Conservation (phyloP, 495 filamentous ascomycete genomes). For the Penicillium mononematosum region DNA sequence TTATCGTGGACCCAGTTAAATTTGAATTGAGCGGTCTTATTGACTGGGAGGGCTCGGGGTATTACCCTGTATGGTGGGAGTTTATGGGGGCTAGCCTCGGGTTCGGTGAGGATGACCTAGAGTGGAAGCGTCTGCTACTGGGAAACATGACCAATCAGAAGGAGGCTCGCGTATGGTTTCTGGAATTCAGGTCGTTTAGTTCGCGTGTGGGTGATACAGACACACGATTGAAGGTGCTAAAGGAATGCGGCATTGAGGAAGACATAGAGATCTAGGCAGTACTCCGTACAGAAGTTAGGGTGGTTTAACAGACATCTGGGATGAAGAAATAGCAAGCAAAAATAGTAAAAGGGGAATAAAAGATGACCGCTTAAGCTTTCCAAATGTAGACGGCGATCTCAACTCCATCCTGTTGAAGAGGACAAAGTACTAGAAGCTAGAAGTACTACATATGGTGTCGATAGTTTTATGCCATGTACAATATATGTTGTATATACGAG, state of each 20-base stretch:
- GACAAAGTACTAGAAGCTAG: not conserved
- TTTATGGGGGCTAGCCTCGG: slow-evolving; percentile 18
- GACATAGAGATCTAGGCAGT: not conserved
- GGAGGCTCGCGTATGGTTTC: not conserved
- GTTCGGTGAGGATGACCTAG: slow-evolving; percentile 15
- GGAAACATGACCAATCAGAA: slow-evolving; percentile 28
- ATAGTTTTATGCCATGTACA: too few species aligned
- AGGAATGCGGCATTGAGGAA: not conserved
- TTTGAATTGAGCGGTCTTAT: slow-evolving; percentile 28
- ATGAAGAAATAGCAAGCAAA: not conserved
- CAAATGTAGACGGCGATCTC: slow-evolving; percentile 6
- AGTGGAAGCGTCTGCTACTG: slow-evolving; percentile 23
- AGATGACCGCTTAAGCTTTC: slow-evolving; percentile 12
- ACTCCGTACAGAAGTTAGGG: not conserved
- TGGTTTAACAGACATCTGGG: not conserved
- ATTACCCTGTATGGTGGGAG: slow-evolving; percentile 37
- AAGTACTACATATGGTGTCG: too few species aligned
- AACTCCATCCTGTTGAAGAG: not conserved
- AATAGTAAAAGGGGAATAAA: not conserved
- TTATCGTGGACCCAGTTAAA: slow-evolving; percentile 27
- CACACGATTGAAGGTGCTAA: not conserved
- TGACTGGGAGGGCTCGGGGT: slow-evolving; percentile 38
- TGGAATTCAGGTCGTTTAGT: not conserved
- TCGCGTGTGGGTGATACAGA: not conserved
- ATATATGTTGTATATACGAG: too few species aligned